phyloP scores from a whole-genome alignment of 2,329 filamentous ascomycete species.

The Hirsutella rhossiliensis region DNA sequence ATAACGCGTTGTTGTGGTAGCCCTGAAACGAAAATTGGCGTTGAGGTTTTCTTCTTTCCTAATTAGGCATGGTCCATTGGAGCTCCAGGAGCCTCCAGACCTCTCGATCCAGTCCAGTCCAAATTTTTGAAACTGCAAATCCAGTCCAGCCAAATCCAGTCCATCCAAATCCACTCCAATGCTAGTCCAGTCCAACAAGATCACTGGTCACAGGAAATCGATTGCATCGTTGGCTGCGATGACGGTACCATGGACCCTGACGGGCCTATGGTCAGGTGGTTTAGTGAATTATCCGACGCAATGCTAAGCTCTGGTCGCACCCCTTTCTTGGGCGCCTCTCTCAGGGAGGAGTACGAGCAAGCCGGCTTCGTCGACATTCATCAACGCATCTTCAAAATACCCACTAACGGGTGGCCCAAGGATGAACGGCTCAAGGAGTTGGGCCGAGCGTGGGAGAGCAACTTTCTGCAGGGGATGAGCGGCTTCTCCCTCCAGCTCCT shows the following conservation, averaged over 20 bases:
- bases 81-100: too few relatives aligned
- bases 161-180: too few relatives aligned
- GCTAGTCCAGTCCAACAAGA: too few relatives aligned
- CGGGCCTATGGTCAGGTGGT: constrained; percentile 26
- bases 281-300: constrained; percentile 26
- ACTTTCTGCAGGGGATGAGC: constrained; percentile 29
- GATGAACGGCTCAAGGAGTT: constrained; percentile 28
- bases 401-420: constrained; percentile 41
- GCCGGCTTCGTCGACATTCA: too few relatives aligned
- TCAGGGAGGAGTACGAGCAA: too few relatives aligned
- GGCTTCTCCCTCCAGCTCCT: constrained; percentile 29
- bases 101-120: too few relatives aligned
- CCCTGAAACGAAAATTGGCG: too few relatives aligned
- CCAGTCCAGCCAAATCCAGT: too few relatives aligned
- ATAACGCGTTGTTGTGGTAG: too few relatives aligned
- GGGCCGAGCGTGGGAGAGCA: constrained; percentile 31
- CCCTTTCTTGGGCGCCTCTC: constrained; percentile 18
- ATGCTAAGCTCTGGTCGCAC: constrained; percentile 23
- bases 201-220: constrained; percentile 37
- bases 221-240: constrained; percentile 26
- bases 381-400: constrained; percentile 37
- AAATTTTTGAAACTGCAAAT: too few relatives aligned
- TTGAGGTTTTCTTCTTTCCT: too few relatives aligned
- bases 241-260: constrained; percentile 29
- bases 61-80: too few relatives aligned